Percentiles rank a stretch among this genome's conserved stretches.
These are phyloP conservation scores for Melaleuca alternifolia DNA, from an alignment of 345 rosid genomes.

Conservation along the genomic window DNA sequence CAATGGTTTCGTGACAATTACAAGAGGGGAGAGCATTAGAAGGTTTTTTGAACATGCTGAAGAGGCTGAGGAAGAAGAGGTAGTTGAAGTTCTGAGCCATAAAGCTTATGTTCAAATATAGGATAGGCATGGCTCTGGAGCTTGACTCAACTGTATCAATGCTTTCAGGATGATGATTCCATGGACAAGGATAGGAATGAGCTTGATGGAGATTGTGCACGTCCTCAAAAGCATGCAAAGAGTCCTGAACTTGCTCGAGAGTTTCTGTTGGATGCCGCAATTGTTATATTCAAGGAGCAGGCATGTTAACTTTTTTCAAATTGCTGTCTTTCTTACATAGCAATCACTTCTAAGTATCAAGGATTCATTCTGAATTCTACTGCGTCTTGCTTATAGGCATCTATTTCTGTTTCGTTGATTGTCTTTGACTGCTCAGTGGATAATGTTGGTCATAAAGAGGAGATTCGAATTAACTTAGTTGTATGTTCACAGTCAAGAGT, in stretches of 20 bases:
- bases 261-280: conserved; percentile 95
- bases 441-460: neutral
- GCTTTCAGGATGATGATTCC: conserved; percentile 82
- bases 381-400: neutral
- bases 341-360: neutral
- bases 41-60: conserved; percentile 94
- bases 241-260: conserved; percentile 99
- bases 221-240: conserved; percentile 98
- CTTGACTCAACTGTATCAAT: neutral
- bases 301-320: conserved; percentile 20
- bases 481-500: neutral
- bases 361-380: neutral
- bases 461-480: neutral
- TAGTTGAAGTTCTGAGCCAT: conserved; percentile 10
- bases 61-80: conserved; percentile 99
- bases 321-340: neutral
- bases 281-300: conserved; percentile 96
- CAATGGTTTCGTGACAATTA: conserved; percentile 80
- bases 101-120: neutral
- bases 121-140: neutral
- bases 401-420: neutral
- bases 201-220: conserved; percentile 93
- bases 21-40: conserved; percentile 70
- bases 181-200: conserved; percentile 94
- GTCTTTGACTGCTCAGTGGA: neutral